Percentiles rank a stretch among this genome's conserved stretches.
These are phyloP conservation scores for Cyclotella choctawhatcheeana DNA, from an alignment of 108 stramenopile species.

Conservation along the genomic window DNA sequence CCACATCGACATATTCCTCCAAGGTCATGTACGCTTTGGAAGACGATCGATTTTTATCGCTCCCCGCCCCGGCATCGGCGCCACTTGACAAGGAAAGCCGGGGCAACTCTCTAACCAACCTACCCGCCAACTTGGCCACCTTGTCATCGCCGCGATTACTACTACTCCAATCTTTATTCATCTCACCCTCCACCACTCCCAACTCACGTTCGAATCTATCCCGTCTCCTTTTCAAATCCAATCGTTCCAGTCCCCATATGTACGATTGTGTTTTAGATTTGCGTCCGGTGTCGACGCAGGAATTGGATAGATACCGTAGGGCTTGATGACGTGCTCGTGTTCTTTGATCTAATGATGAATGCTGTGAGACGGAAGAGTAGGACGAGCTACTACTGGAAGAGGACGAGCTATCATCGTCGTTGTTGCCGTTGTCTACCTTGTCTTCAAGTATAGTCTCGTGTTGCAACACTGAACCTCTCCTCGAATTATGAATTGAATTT, in stretches of 20 bases:
- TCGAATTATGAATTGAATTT: neutral
- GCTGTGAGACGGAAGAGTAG: neutral
- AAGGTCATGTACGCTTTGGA: slow-evolving; percentile 22
- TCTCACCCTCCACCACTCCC: slow-evolving; percentile 45
- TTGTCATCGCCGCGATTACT: slow-evolving; percentile 18
- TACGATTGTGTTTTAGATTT: slow-evolving; percentile 47
- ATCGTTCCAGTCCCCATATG: slow-evolving; percentile 41
- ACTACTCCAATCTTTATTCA: slow-evolving; percentile 46
- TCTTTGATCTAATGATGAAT: slow-evolving; percentile 4
- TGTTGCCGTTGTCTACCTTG: neutral
- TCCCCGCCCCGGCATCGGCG: slow-evolving; percentile 40
- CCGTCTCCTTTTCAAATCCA: slow-evolving; percentile 48
- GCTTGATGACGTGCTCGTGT: slow-evolving; percentile 42
- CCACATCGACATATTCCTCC: slow-evolving; percentile 35
- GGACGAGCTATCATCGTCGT: slow-evolving; percentile 1
- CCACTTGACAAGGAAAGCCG: neutral
- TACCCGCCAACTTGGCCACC: slow-evolving; percentile 25
- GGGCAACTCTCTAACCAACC: slow-evolving; percentile 39
- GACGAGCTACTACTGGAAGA: slow-evolving; percentile 1
- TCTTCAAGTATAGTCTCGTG: neutral
- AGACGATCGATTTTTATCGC: neutral
- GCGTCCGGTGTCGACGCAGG: slow-evolving; percentile 49
- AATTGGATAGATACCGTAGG: slow-evolving; percentile 43
- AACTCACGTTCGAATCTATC: slow-evolving; percentile 47
- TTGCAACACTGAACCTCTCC: neutral